A percentile compares a stretch with the other conserved stretches of the same genome.
These are phyloP conservation scores for Ustilago sp. DNA, from an alignment of 1,284 basidiomycete species.

Conservation along the genomic window DNA sequence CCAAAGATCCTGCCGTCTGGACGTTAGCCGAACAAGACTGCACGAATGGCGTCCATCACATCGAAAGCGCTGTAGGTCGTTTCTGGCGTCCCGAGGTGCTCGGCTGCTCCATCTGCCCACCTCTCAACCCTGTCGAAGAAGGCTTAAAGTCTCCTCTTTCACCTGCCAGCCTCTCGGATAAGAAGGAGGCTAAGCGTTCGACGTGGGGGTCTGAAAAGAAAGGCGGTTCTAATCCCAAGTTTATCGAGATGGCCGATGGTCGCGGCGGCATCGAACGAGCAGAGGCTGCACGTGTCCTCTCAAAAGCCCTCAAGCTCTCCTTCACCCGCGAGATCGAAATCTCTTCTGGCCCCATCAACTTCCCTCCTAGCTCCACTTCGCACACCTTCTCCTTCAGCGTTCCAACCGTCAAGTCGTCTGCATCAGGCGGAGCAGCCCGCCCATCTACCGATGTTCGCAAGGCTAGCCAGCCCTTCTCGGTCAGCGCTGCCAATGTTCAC, in stretches of 20 bases:
- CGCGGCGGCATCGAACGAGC: conserved; percentile 60
- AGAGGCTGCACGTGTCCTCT: conserved; percentile 61
- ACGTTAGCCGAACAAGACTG: conserved; percentile 89
- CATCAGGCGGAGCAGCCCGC: conserved; percentile 28
- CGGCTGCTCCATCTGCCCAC: conserved; percentile 71
- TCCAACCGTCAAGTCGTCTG: conserved; percentile 56
- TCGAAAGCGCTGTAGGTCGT: conserved; percentile 85
- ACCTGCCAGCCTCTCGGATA: conserved; percentile 17
- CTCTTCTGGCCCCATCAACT: conserved; percentile 58
- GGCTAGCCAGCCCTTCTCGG: conserved; percentile 41
- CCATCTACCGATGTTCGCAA: conserved; percentile 45
- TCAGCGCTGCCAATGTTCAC: conserved; percentile 50
- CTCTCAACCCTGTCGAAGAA: conserved; percentile 41
- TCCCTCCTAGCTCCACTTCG: conserved; percentile 78
- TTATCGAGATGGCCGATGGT: conserved; percentile 65
- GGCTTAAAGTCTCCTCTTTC: conserved; percentile 23
- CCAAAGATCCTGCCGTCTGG: conserved; percentile 75
- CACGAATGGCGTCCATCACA: conserved; percentile 83
- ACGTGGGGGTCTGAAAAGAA: conserved; percentile 57
- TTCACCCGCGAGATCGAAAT: conserved; percentile 94
- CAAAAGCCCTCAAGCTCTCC: conserved; percentile 74
- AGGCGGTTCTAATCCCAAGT: conserved; percentile 60
- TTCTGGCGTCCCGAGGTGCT: conserved; percentile 93
- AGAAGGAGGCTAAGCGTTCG: conserved; percentile 34
- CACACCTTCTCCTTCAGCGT: conserved; percentile 86